Evolutionary conservation across 257 asterid genomes (phyloP).

Genomic region (Solanum appendiculatum): DNA sequence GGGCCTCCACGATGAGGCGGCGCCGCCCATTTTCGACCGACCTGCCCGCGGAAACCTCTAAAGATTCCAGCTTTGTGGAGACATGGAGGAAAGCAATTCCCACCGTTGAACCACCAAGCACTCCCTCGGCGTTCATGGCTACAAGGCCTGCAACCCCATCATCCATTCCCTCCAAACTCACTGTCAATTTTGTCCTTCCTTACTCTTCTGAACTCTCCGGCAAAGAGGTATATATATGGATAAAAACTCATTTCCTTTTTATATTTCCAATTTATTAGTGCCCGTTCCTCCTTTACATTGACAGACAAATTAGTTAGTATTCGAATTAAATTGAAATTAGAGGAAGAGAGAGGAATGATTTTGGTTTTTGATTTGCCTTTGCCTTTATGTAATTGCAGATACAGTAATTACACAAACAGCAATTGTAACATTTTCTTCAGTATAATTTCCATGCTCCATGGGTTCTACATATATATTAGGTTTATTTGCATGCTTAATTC

Average conservation of each 20-base stretch:
- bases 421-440: neutral
- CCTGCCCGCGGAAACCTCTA: conserved; percentile 34
- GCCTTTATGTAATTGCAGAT: neutral
- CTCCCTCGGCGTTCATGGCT: conserved; percentile 51
- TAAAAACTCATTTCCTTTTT: neutral
- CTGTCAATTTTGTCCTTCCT: conserved; percentile 78
- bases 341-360: neutral
- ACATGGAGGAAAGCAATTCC: conserved; percentile 56
- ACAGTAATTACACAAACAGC: neutral
- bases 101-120: conserved; percentile 57
- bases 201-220: conserved; percentile 40
- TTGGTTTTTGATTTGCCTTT: neutral
- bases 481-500: neutral
- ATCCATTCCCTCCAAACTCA: conserved; percentile 70
- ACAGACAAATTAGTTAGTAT: neutral
- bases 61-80: conserved; percentile 49
- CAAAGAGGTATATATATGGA: conserved; percentile 43
- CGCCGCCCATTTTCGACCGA: conserved; percentile 52
- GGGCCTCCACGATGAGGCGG: conserved; percentile 38
- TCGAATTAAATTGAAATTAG: neutral
- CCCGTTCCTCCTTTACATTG: neutral
- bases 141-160: conserved; percentile 63
- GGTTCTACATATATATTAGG: neutral
- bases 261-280: neutral
- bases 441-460: neutral